Conservation (phyloP, 495 filamentous ascomycete genomes). For the Staphylotrichum tortipilum region DNA sequence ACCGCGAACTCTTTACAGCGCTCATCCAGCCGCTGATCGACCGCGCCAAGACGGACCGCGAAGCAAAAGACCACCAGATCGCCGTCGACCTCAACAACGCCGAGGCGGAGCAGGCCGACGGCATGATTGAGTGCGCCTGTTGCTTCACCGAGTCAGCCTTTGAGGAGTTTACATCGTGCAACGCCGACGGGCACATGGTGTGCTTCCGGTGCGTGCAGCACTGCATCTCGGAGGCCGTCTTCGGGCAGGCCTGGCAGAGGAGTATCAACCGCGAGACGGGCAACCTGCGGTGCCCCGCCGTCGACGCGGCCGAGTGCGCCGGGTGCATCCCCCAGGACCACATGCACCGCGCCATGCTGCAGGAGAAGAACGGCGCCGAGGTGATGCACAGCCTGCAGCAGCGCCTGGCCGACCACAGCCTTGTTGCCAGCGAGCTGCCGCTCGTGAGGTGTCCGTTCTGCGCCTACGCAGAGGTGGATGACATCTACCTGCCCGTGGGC, state of each 20-base stretch:
- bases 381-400: conserved; percentile 65
- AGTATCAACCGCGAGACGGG: conserved; percentile 62
- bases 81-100: conserved; percentile 62
- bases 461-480: conserved; percentile 79
- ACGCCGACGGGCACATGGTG: conserved; percentile 63
- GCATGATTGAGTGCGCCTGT: conserved; percentile 81
- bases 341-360: conserved; percentile 61
- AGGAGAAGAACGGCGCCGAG: conserved; percentile 59
- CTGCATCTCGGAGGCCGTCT: conserved; percentile 73
- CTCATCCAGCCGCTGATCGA: conserved; percentile 57
- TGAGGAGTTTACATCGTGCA: conserved; percentile 74
- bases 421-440: conserved; percentile 63
- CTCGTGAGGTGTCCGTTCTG: conserved; percentile 86
- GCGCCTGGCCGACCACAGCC: conserved; percentile 59
- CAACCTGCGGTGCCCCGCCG: conserved; percentile 73
- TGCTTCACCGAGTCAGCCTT: conserved; percentile 74
- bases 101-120: conserved; percentile 63
- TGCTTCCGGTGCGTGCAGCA: conserved; percentile 78
- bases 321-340: conserved; percentile 60
- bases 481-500: conserved; percentile 54
- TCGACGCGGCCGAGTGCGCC: conserved; percentile 56
- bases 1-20: conserved; percentile 63
- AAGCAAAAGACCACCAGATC: conserved; percentile 51
- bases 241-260: conserved; percentile 85
- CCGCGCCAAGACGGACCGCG: conserved; percentile 46